Evolutionary conservation across 116 monocot species (phyloP).

Genomic region (Posidonia oceanica): DNA sequence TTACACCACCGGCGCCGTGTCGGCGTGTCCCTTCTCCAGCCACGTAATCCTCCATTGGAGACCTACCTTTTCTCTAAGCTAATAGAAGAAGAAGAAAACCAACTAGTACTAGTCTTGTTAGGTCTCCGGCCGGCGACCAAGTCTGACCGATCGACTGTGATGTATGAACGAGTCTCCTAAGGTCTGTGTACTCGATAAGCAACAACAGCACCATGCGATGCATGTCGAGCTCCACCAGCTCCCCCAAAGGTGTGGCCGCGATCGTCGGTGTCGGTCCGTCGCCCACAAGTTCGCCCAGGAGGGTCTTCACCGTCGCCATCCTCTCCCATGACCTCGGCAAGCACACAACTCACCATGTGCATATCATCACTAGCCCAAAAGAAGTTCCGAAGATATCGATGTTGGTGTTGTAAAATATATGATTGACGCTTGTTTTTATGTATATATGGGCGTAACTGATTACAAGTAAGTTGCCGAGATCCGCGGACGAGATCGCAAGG

Average conservation of each 20-base stretch:
- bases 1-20: too few relatives aligned
- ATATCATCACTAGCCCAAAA: too few relatives aligned
- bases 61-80: too few relatives aligned
- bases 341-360: neutral
- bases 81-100: too few relatives aligned
- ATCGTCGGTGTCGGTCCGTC: conserved; percentile 65
- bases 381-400: too few relatives aligned
- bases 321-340: conserved; percentile 52
- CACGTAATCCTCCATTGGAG: too few relatives aligned
- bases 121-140: too few relatives aligned
- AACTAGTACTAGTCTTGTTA: too few relatives aligned
- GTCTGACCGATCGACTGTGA: too few relatives aligned
- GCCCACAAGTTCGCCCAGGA: conserved; percentile 62
- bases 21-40: neutral
- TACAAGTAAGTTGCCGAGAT: conserved; percentile 43
- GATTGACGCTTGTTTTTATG: too few relatives aligned
- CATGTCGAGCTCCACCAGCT: conserved; percentile 10
- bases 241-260: conserved; percentile 41
- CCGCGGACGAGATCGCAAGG: conserved; percentile 58
- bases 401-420: too few relatives aligned
- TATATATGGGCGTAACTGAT: neutral
- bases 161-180: neutral
- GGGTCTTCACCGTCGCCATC: conserved; percentile 67
- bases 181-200: neutral
- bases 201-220: conserved; percentile 6